Evolutionary conservation across 192 early-diverging fungal species (phyloP).

Genomic region (Entophlyctis luteolus): DNA sequence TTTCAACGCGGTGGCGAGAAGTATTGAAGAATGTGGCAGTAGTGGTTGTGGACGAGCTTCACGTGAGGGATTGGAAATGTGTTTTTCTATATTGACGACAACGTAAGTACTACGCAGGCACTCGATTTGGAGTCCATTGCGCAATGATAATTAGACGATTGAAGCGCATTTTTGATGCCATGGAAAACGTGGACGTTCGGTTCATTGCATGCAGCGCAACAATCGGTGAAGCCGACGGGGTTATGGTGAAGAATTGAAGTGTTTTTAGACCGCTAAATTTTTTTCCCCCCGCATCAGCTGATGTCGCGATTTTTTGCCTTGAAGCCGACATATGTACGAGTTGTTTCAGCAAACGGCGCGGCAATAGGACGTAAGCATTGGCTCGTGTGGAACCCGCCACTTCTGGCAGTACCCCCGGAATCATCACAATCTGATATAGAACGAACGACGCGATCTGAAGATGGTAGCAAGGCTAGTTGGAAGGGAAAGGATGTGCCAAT

Average conservation of each 20-base stretch:
- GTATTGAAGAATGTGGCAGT: conserved; percentile 53
- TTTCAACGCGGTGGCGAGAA: conserved; percentile 54
- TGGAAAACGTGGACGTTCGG: conserved; percentile 44
- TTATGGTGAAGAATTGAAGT: neutral
- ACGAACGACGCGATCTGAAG: neutral
- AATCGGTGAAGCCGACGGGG: conserved; percentile 53
- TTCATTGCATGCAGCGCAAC: conserved; percentile 76
- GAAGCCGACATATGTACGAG: neutral
- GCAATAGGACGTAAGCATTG: conserved; percentile 40
- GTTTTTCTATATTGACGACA: conserved; percentile 33
- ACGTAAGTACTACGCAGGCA: conserved; percentile 68
- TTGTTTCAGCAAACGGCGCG: conserved; percentile 31
- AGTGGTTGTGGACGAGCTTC: conserved; percentile 60
- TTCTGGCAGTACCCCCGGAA: neutral
- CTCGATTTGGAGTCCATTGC: conserved; percentile 64
- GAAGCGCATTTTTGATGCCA: conserved; percentile 46
- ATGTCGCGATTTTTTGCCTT: conserved; percentile 42
- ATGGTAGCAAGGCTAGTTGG: neutral
- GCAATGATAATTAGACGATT: conserved; percentile 64
- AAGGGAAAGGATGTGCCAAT: neutral
- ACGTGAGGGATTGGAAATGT: neutral
- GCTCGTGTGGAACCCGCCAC: conserved; percentile 42
- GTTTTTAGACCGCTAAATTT: neutral
- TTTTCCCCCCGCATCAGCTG: conserved; percentile 8
- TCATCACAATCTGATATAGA: conserved; percentile 13